Evolutionary conservation across 2,329 filamentous ascomycete species (phyloP), one percentile per base, ranked within the genome.

Genomic region (Albifimbria verrucaria): DNA sequence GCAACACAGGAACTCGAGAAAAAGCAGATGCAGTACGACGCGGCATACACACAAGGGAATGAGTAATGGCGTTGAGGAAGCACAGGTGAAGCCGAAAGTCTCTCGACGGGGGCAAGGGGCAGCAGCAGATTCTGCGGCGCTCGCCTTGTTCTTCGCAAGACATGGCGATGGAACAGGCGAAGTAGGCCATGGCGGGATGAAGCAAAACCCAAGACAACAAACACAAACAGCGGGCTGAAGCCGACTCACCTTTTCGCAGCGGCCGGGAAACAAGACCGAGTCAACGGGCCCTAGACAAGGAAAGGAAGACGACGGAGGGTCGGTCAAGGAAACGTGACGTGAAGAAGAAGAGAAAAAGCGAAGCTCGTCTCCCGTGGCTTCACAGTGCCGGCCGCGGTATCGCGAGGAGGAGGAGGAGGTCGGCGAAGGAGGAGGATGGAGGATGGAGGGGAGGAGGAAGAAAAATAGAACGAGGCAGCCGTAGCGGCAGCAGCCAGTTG

Each of bases 361-460:
- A 39, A n/a, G 32, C 32, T 5, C 32, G 32, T 39, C 18, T 39
- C 32, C 32, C 32, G 32, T 39, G 32, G 32, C 32, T 39, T 39
- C 32, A n/a, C 32, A 39, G 18, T 12, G 32, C 32, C 32, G 32
- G 32, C 32, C 32, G 32, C 32, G 32, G 32, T 39, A 39, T 39
- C 32, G 32, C 32, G 32, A 39, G 32, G 32, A 6, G 32, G 32
- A 17, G 12, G 32, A 39, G 32, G 32, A 39, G 7, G 26, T n/a
- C n/a, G n/a, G n/a, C 7, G 26, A 15, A 32, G 26, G 7, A 32
- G 32, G 32, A 12, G 11, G 32, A 39, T n/a, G 32, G 5, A 39
- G 32, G 32, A 39, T 39, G 25, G 46, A 48, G 46, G 26, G 25
- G 42, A 44, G 42, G 46, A 48, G 25, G 46, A 26, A 44, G 46